Evolutionary conservation across 148 eudicot species (phyloP), one percentile per base, ranked within the genome.

Genomic region (Spergularia marina): DNA sequence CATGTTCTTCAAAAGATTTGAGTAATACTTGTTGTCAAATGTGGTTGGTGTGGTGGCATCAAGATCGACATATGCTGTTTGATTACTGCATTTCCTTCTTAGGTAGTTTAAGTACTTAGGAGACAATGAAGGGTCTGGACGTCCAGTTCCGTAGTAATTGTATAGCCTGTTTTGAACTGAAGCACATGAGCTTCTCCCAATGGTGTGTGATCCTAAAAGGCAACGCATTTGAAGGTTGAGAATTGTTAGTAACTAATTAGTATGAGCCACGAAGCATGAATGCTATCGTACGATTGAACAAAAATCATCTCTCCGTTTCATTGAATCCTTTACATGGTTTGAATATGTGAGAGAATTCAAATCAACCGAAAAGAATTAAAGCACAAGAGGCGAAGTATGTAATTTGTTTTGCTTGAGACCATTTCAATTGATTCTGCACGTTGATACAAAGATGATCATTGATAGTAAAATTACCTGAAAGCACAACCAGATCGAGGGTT

Each of bases 131-230:
- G 87, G 85, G 76, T 89, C 93, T 11, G 91, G 81, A 72, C 85
- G 80, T n/a, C 82, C 76, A 0, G 81, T 91, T 73, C 90, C 91
- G 12, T 89, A 44, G 78, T 39, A 86, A 82, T 85, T 79, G 82
- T 79, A 84, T 47, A 93, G 62, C 70, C 98, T 82, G 70, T 84
- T 13, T 66, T 84, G 83, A 13, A 93, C 5, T 4, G 92, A 41
- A 6, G 65, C 90, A 21, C 98, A 93, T 18, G 91, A 79, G 67
- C 82, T 77, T 81, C 87, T 91, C 53, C 98, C 94, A 0, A 91
- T 77, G 1, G 90, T 89, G 70, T 93, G 98, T 57, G 93, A 87
- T 21, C 98, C 97, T 89, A 16, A 1, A 12, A 40, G 41, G 10
- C 7, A 44, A 44, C 49, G 10, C 7, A 44, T 44, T 2, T 5